A percentile compares a stretch with the other conserved stretches of the same genome.
These are phyloP conservation scores for Magnolia kwangsiensis DNA, from an alignment of 164 flowering plant genomes.

Conservation along the genomic window DNA sequence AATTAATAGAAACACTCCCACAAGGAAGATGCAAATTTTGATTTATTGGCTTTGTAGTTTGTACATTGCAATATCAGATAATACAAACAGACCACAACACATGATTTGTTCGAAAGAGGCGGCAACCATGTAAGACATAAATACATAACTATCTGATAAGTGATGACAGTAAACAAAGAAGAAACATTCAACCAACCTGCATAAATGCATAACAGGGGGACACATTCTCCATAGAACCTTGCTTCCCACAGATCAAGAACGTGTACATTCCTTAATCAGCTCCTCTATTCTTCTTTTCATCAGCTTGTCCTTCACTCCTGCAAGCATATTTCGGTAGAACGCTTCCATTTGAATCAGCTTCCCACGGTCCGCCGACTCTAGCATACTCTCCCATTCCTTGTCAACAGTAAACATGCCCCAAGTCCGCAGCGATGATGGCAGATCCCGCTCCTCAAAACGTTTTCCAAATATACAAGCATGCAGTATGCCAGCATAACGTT, in stretches of 20 bases:
- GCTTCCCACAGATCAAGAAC: constrained; percentile 27
- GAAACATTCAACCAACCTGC: neutral
- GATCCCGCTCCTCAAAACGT: constrained; percentile 59
- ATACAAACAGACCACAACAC: neutral
- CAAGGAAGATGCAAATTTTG: neutral
- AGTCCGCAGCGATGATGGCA: constrained; percentile 47
- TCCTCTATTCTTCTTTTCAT: constrained; percentile 75
- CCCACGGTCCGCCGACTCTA: constrained; percentile 60
- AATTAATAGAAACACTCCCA: neutral
- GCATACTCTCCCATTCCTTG: constrained; percentile 78
- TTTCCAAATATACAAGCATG: constrained; percentile 73
- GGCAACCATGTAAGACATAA: neutral
- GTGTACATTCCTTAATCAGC: constrained; percentile 57
- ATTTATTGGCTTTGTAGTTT: neutral
- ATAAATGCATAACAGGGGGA: neutral
- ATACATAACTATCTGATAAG: neutral
- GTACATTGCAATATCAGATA: neutral
- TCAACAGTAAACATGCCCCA: constrained; percentile 55
- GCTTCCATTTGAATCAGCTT: constrained; percentile 58
- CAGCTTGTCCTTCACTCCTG: constrained; percentile 65
- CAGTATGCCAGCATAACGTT: constrained; percentile 64
- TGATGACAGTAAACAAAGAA: neutral
- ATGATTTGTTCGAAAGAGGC: neutral
- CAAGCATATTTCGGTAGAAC: constrained; percentile 68
- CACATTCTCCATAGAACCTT: neutral